These are phyloP conservation scores for Hibiscus mutabilis DNA, from an alignment of 345 rosid genomes.

Conservation along the genomic window DNA sequence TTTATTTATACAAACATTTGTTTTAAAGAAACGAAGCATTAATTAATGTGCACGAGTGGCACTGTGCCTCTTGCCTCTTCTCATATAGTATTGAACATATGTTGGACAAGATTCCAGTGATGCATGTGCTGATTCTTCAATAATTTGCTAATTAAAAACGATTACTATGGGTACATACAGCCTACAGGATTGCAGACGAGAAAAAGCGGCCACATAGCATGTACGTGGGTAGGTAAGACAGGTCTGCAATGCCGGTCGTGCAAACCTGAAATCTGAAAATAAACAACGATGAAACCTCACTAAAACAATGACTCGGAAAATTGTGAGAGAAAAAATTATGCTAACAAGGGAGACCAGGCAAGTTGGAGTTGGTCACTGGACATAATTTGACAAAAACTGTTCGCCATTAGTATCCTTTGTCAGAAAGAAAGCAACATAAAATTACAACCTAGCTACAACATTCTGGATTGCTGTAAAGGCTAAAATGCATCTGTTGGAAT, in stretches of 20 bases:
- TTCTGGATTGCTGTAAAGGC: too few species aligned
- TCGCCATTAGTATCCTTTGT: too few species aligned
- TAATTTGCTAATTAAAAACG: neutral
- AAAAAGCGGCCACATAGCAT: neutral
- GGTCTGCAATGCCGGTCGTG: neutral
- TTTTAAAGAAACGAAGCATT: neutral
- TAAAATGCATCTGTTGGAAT: too few species aligned
- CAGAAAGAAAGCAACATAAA: too few species aligned
- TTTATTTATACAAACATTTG: neutral
- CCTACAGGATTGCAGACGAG: neutral
- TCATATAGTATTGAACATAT: neutral
- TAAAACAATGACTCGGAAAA: neutral
- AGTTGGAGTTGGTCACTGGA: too few species aligned
- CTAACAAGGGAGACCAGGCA: too few species aligned
- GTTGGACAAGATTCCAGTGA: slow-evolving; percentile 6
- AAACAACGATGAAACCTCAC: neutral
- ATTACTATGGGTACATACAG: neutral
- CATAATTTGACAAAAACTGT: too few species aligned
- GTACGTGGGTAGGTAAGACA: neutral
- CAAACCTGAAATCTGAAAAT: slow-evolving; percentile 3
- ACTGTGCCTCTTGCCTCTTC: neutral
- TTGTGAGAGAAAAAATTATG: neutral
- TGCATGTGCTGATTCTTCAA: neutral
- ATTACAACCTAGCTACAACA: too few species aligned
- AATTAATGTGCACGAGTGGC: neutral